Percentiles rank a stretch among this genome's conserved stretches.
These are phyloP conservation scores for Hyaloscypha variabilis DNA, from an alignment of 495 filamentous ascomycete species.

Conservation along the genomic window DNA sequence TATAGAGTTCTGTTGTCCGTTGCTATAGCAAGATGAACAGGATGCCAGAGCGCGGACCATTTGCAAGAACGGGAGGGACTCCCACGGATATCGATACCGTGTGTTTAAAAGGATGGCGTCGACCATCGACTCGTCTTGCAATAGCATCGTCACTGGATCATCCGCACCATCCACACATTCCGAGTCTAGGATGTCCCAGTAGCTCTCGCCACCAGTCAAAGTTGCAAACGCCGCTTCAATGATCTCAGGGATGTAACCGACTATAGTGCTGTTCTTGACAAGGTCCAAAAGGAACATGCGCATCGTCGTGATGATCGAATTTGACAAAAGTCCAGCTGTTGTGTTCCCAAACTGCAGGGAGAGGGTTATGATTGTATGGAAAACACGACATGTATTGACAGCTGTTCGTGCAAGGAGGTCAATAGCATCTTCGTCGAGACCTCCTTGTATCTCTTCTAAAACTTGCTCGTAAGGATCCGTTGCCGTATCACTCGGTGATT, in stretches of 20 bases:
- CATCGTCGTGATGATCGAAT: conserved; percentile 49
- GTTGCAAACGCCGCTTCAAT: conserved; percentile 62
- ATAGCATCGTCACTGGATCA: conserved; percentile 54
- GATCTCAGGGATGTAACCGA: conserved; percentile 70
- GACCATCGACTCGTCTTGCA: conserved; percentile 57
- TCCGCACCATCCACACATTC: background rate
- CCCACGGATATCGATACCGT: conserved; percentile 80
- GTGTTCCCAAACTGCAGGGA: conserved; percentile 49
- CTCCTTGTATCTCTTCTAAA: conserved; percentile 48
- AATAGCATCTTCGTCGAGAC: conserved; percentile 49
- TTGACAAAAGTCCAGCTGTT: conserved; percentile 46
- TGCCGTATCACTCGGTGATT: conserved; percentile 32
- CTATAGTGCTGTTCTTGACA: conserved; percentile 54
- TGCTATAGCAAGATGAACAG: conserved; percentile 47
- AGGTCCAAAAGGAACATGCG: conserved; percentile 66
- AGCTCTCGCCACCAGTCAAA: conserved; percentile 55
- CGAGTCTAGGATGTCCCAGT: conserved; percentile 47
- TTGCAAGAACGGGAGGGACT: conserved; percentile 78
- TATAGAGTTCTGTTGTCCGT: conserved; percentile 43
- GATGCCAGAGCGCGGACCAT: conserved; percentile 58
- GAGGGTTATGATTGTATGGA: conserved; percentile 63
- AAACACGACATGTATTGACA: conserved; percentile 57
- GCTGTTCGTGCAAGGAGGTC: conserved; percentile 47
- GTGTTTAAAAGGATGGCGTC: conserved; percentile 61
- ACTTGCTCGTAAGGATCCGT: conserved; percentile 53